Evolutionary conservation across 306 rosid species (phyloP), one percentile per base, ranked within the genome.

Genomic region (Vigna hirtella): DNA sequence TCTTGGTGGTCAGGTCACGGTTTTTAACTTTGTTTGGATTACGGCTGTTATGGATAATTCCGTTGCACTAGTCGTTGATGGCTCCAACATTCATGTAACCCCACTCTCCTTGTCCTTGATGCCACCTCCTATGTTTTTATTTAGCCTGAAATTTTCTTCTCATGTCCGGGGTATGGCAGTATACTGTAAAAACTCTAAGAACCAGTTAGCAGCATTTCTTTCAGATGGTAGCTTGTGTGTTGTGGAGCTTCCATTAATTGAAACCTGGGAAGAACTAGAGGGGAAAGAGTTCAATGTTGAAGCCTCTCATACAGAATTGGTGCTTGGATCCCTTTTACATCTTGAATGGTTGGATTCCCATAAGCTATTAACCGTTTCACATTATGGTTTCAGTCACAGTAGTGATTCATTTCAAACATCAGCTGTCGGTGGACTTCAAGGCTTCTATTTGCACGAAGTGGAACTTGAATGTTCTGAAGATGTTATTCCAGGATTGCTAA

Each of bases 91-190:
- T 78, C 84, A 63, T 56, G 91, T 91, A 50, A 93, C 99, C 43
- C 94, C 99, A 14, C 89, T 93, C 70, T 82, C 91, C 62, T 79
- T 91, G 40, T 88, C 85, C 2, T 76, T 95, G 45, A 88, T 93
- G 90, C 98, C 99, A 15, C 99, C 98, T 57, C 97, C 99, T 55
- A 85, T 95, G 97, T 90, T 83, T 86, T 75, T 88, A 45, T 95
- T 95, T 85, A 80, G 82, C 84, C 89, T 95, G 77, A 87, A 85
- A 42, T 95, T 93, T 87, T 79, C 93, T 6, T 81, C 91, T 66
- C 72, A 78, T 87, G 91, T 95, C 24, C 89, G 90, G 68, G 90
- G 86, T 66, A 83, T 91, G 78, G 86, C 93, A 10, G 83, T 77
- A 22, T 84, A 86, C 83, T 89, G 86, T 77, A 90, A 85, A 91